Evolutionary conservation across 352 stramenopile species (phyloP).

Genomic region (Blastocystis sp.): DNA sequence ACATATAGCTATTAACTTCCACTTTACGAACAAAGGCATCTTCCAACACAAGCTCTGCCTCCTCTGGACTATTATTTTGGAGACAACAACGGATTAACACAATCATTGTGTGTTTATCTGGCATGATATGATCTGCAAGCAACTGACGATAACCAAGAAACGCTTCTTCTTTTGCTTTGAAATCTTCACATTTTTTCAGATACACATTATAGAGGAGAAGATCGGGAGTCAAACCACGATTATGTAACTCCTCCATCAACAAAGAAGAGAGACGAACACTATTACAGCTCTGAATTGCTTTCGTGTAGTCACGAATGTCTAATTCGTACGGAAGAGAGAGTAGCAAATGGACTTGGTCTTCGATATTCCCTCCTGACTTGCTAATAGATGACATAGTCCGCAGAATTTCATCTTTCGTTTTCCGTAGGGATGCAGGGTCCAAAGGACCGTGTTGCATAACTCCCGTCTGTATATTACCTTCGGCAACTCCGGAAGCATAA

Average conservation of each 20-base stretch:
- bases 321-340: conserved; percentile 59
- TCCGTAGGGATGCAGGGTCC: not conserved
- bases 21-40: conserved; percentile 18
- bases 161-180: conserved; percentile 62
- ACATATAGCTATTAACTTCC: conserved; percentile 67
- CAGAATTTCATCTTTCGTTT: conserved; percentile 62
- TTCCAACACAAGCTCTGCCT: conserved; percentile 33
- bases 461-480: not conserved
- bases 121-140: conserved; percentile 21
- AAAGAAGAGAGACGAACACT: conserved; percentile 6
- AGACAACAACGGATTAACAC: conserved; percentile 44
- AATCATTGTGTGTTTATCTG: conserved; percentile 66
- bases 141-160: conserved; percentile 26
- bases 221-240: conserved; percentile 51
- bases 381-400: conserved; percentile 30
- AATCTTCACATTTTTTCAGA: conserved; percentile 66
- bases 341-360: conserved; percentile 28
- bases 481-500: not conserved
- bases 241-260: conserved; percentile 51
- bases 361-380: conserved; percentile 45
- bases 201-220: conserved; percentile 64
- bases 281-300: conserved; percentile 63
- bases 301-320: conserved; percentile 67
- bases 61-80: not conserved
- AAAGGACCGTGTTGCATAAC: not conserved